phyloP scores from a whole-genome alignment of 768 basidiomycete genomes.

The Hirschioporus abietinus region DNA sequence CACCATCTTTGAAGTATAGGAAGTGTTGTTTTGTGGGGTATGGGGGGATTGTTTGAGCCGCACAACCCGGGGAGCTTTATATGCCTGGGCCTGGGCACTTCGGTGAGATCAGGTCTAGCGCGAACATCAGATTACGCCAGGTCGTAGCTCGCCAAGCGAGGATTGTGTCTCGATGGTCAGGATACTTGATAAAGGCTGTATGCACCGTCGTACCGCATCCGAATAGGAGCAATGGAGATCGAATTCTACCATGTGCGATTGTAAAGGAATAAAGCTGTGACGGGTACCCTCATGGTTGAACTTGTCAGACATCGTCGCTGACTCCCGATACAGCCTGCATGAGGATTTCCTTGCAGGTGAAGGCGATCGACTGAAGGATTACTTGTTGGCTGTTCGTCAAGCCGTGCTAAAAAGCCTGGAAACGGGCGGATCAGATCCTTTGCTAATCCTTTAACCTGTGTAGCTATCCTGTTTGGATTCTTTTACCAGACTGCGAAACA shows the following conservation, averaged over 20 bases:
- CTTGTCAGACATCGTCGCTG: conserved; percentile 81
- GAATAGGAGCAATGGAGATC: background rate
- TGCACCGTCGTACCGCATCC: too few species aligned
- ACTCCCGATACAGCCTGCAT: conserved; percentile 80
- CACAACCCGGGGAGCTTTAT: background rate
- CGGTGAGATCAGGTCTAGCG: background rate
- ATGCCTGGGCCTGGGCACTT: background rate
- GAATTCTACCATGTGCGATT: background rate
- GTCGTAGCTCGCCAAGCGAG: background rate
- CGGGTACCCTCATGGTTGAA: conserved; percentile 33
- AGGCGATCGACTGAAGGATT: conserved; percentile 61
- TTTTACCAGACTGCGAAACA: too few species aligned
- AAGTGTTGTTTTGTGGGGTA: background rate
- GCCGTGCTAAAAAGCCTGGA: conserved; percentile 71
- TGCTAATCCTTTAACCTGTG: too few species aligned
- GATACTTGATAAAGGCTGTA: background rate
- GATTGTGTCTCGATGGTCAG: background rate
- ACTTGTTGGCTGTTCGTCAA: conserved; percentile 66
- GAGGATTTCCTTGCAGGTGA: conserved; percentile 72
- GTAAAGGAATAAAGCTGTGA: background rate
- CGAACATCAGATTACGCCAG: background rate
- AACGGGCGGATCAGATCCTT: conserved; percentile 70
- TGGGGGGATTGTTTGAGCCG: too few species aligned
- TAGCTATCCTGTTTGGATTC: too few species aligned
- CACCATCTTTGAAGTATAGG: background rate